A percentile compares a stretch with the other conserved stretches of the same genome.
These are phyloP conservation scores for Clonostachys chloroleuca DNA, from an alignment of 2,329 filamentous ascomycete species.

Conservation along the genomic window DNA sequence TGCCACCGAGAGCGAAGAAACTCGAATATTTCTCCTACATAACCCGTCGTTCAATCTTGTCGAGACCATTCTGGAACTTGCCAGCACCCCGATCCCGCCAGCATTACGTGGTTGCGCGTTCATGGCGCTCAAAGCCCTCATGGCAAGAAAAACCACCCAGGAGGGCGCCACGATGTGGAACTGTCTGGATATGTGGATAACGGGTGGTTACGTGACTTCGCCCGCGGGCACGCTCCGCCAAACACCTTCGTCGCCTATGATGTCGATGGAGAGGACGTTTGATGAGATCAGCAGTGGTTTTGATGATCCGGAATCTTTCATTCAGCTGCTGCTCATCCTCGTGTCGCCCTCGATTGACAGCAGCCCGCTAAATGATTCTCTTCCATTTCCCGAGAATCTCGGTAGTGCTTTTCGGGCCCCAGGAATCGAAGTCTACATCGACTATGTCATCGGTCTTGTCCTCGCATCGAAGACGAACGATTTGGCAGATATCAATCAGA, in stretches of 20 bases:
- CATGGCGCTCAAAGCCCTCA: constrained; percentile 68
- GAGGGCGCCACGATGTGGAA: constrained; percentile 75
- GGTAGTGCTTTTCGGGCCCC: constrained; percentile 71
- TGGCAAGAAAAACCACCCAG: constrained; percentile 66
- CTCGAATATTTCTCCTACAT: constrained; percentile 70
- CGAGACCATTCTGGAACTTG: constrained; percentile 72
- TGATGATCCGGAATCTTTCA: constrained; percentile 81
- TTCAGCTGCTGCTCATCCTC: constrained; percentile 70
- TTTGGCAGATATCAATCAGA: constrained; percentile 61
- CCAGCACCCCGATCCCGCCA: constrained; percentile 70
- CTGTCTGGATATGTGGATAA: constrained; percentile 75
- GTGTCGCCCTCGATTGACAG: constrained; percentile 61
- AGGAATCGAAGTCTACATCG: constrained; percentile 88
- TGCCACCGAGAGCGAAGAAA: constrained; percentile 65
- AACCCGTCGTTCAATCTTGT: constrained; percentile 63
- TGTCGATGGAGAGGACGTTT: constrained; percentile 61
- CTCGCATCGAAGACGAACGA: constrained; percentile 66
- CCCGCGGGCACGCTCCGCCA: constrained; percentile 16
- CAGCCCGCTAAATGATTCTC: constrained; percentile 61
- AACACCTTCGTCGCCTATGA: constrained; percentile 23
- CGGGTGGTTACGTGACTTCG: constrained; percentile 42
- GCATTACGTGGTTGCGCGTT: constrained; percentile 83
- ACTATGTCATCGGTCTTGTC: constrained; percentile 80
- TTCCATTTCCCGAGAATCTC: constrained; percentile 85
- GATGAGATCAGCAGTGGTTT: constrained; percentile 73